phyloP scores from a whole-genome alignment of 2,329 filamentous ascomycete species.

The Fusarium foetens region DNA sequence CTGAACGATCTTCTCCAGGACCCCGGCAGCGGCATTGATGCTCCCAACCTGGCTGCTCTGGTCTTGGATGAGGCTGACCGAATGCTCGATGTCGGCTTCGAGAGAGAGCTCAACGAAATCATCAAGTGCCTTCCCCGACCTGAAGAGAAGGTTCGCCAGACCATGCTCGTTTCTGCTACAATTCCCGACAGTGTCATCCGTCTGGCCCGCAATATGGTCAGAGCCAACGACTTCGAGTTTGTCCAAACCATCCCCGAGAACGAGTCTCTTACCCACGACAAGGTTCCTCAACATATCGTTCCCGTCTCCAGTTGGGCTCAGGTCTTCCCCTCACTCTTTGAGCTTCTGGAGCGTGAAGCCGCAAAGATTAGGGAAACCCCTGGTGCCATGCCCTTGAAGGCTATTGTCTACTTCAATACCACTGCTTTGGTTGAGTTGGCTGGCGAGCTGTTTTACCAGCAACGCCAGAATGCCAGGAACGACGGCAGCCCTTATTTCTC shows the following conservation, averaged over 20 bases:
- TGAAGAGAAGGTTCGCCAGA: conserved; percentile 77
- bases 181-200: conserved; percentile 84
- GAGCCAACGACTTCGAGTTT: conserved; percentile 83
- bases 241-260: conserved; percentile 87
- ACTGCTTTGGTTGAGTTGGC: conserved; percentile 77
- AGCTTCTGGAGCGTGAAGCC: conserved; percentile 75
- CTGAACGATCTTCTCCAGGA: conserved; percentile 84
- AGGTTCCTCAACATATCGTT: conserved; percentile 83
- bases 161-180: conserved; percentile 94
- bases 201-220: conserved; percentile 81
- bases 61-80: conserved; percentile 98
- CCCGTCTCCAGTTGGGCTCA: conserved; percentile 77
- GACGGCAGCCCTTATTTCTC: conserved; percentile 55
- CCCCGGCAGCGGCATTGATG: conserved; percentile 67
- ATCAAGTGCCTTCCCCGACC: conserved; percentile 70
- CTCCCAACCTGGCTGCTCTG: conserved; percentile 87
- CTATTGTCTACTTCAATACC: conserved; percentile 91
- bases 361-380: conserved; percentile 54
- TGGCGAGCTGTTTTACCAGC: conserved; percentile 60
- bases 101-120: conserved; percentile 72
- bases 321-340: conserved; percentile 77
- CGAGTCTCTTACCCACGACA: conserved; percentile 85
- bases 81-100: conserved; percentile 95
- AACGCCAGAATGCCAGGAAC: conserved; percentile 51
- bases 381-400: conserved; percentile 79